A percentile compares a stretch with the other conserved stretches of the same genome.
These are phyloP conservation scores for Brachypodium distachyon DNA, from an alignment of 202 grass and related monocot species.

Conservation along the genomic window DNA sequence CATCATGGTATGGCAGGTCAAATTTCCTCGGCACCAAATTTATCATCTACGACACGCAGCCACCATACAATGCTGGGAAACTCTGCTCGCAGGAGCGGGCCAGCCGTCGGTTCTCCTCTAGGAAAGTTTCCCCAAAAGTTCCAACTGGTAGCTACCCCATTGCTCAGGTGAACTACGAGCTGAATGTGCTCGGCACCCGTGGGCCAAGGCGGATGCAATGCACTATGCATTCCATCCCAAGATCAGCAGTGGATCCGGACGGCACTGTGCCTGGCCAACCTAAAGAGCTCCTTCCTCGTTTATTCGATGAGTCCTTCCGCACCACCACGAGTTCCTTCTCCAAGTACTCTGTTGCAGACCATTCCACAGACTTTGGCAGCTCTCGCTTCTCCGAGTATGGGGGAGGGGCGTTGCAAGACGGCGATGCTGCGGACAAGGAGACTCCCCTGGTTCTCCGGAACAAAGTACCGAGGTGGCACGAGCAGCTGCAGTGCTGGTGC, in stretches of 20 bases:
- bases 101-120: conserved; percentile 61
- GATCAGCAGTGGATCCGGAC: conserved; percentile 44
- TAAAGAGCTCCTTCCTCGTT: conserved; percentile 29
- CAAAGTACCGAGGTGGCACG: conserved; percentile 77
- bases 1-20: conserved; percentile 35
- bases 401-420: conserved; percentile 3
- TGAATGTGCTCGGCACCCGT: conserved; percentile 84
- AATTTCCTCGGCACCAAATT: conserved; percentile 99
- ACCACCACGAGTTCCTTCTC: conserved; percentile 49
- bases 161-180: conserved; percentile 73
- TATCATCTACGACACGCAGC: conserved; percentile 65
- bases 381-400: conserved; percentile 50
- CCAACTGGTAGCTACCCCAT: conserved; percentile 47
- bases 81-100: conserved; percentile 13
- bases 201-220: conserved; percentile 93
- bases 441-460: conserved; percentile 65
- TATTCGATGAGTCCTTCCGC: conserved; percentile 75
- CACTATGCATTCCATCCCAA: conserved; percentile 76
- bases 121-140: conserved; percentile 79
- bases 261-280: conserved; percentile 67
- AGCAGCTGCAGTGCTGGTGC: conserved; percentile 97
- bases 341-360: conserved; percentile 35
- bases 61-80: conserved; percentile 27
- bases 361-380: conserved; percentile 57
- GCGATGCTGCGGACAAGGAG: conserved; percentile 30